These are phyloP conservation scores for Astragalus membranaceus DNA, from an alignment of 306 rosid genomes.

Conservation along the genomic window DNA sequence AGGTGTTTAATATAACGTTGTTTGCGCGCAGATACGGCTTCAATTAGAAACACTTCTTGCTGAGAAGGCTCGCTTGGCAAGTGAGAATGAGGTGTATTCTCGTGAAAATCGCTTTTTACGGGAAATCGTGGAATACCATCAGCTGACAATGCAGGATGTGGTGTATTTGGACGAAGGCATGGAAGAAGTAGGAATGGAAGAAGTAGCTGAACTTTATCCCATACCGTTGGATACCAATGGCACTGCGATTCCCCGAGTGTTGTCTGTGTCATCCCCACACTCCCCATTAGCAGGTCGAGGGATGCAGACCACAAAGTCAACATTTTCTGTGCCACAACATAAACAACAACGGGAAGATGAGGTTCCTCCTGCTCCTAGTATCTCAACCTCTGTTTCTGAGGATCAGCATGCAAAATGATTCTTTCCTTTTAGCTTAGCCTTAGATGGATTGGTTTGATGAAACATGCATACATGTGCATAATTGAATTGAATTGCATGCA, in stretches of 20 bases:
- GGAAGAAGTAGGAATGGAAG: constrained; percentile 67
- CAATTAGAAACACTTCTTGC: constrained; percentile 84
- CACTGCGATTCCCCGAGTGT: constrained; percentile 13
- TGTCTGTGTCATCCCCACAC: constrained; percentile 41
- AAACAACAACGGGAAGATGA: constrained; percentile 5
- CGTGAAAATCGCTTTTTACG: constrained; percentile 82
- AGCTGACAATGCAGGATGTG: constrained; percentile 75
- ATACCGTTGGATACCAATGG: constrained; percentile 5
- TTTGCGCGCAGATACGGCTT: constrained; percentile 53
- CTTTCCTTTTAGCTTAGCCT: not conserved
- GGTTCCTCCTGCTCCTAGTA: not conserved
- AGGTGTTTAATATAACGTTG: too few species aligned
- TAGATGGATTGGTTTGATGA: not conserved
- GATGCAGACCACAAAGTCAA: constrained; percentile 6
- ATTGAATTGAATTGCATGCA: not conserved
- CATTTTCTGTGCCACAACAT: constrained; percentile 20
- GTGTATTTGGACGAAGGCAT: constrained; percentile 63
- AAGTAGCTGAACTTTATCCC: constrained; percentile 62
- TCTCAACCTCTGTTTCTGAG: constrained; percentile 15
- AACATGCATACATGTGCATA: not conserved
- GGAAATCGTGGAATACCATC: constrained; percentile 91
- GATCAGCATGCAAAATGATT: constrained; percentile 30
- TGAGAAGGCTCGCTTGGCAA: constrained; percentile 79
- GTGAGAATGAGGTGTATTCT: constrained; percentile 68
- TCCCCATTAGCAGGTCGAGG: constrained; percentile 9